Evolutionary conservation across 2,329 filamentous ascomycete genomes (phyloP).

Genomic region (Fusarium mundagurra): DNA sequence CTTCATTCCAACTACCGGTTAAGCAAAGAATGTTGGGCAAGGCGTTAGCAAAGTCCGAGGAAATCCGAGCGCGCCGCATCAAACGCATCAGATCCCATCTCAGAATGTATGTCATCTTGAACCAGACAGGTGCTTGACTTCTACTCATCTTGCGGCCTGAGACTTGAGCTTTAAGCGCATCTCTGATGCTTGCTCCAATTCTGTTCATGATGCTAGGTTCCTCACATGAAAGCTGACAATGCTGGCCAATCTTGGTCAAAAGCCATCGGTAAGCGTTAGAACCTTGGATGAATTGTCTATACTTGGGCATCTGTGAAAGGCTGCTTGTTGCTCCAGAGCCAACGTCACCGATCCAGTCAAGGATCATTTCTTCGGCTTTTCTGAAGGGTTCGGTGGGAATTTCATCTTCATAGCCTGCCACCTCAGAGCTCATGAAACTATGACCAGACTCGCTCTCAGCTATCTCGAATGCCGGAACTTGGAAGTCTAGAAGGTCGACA

Average conservation of each 20-base stretch:
- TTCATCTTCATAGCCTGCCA: rapidly evolving
- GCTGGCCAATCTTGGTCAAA: background rate
- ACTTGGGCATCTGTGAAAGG: background rate
- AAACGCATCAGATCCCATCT: too few relatives aligned
- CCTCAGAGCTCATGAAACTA: background rate
- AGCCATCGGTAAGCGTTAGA: slow-evolving; percentile 4
- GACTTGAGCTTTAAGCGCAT: too few relatives aligned
- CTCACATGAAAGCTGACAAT: background rate
- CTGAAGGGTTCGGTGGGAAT: background rate
- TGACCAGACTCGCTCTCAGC: background rate
- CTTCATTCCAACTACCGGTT: background rate
- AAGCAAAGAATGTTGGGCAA: background rate
- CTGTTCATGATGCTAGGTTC: background rate
- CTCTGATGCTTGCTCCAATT: too few relatives aligned
- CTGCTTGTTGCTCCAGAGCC: background rate
- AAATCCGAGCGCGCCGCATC: rapidly evolving
- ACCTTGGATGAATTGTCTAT: background rate
- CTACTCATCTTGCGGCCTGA: background rate
- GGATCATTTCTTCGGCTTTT: background rate
- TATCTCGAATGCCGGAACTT: rapidly evolving
- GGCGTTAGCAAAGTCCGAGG: background rate
- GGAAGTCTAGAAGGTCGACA: background rate
- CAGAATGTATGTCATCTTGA: background rate
- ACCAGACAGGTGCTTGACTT: rapidly evolving
- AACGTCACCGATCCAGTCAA: background rate